Conservation (phyloP, 176 grass and related monocot species). For the Aechmea fasciata region DNA sequence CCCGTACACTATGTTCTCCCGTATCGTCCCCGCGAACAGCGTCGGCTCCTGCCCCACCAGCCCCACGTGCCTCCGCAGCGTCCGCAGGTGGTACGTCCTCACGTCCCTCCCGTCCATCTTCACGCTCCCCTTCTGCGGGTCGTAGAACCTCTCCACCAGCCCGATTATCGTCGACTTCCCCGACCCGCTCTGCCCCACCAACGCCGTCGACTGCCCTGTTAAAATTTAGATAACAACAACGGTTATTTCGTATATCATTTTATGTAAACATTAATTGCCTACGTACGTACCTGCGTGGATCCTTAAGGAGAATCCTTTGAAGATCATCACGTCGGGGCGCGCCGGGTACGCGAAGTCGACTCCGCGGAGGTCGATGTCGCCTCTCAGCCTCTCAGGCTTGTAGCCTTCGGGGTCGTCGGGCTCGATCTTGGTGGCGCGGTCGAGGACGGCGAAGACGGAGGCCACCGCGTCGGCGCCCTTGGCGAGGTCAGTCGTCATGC, state of each 20-base stretch:
- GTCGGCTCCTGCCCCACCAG: conserved; percentile 94
- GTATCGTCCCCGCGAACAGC: conserved; percentile 72
- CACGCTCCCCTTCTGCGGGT: conserved; percentile 56
- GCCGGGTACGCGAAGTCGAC: conserved; percentile 79
- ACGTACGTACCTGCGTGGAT: conserved; percentile 52
- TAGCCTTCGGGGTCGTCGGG: conserved; percentile 58
- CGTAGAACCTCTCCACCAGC: conserved; percentile 90
- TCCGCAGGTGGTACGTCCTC: conserved; percentile 58
- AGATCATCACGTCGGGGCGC: conserved; percentile 60
- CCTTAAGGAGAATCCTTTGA: conserved; percentile 75
- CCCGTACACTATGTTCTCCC: conserved; percentile 76
- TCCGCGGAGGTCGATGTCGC: conserved; percentile 65
- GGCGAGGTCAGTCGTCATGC: conserved; percentile 92
- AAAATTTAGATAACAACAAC: too few species aligned
- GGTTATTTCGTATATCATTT: too few species aligned
- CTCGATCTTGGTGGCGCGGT: conserved; percentile 64
- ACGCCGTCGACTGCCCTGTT: conserved; percentile 64
- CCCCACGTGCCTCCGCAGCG: conserved; percentile 64
- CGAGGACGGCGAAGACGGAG: conserved; percentile 83
- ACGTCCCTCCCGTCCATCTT: conserved; percentile 72
- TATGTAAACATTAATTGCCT: too few species aligned
- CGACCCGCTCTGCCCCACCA: conserved; percentile 92
- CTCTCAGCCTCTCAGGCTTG: conserved; percentile 48
- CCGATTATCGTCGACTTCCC: conserved; percentile 96
- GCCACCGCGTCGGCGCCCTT: conserved; percentile 82